Evolutionary conservation across 106 monocot species (phyloP).

Genomic region (Cymbidium sinense): DNA sequence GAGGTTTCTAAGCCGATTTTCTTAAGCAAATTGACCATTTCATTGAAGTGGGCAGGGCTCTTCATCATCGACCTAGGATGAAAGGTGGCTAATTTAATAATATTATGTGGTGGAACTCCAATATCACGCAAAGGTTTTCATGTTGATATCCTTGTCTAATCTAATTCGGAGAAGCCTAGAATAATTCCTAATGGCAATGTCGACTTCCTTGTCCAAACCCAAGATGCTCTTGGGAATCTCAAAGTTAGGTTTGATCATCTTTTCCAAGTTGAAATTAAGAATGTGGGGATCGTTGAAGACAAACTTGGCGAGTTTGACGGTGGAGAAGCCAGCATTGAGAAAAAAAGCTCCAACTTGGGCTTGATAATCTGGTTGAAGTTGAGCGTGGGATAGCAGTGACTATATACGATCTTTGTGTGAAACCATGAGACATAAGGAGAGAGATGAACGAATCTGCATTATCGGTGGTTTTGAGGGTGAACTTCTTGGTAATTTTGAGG

Average conservation of each 20-base stretch:
- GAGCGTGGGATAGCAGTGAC: background rate
- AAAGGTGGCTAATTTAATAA: background rate
- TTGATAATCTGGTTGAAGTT: background rate
- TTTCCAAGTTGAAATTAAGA: conserved; percentile 13
- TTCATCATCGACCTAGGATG: conserved; percentile 6
- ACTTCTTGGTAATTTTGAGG: background rate
- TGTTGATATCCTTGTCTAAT: conserved; percentile 3
- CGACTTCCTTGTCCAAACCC: background rate
- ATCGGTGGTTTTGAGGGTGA: background rate
- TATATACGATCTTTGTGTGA: background rate
- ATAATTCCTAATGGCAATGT: background rate
- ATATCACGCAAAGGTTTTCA: background rate
- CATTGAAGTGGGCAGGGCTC: background rate
- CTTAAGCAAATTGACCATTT: conserved; percentile 1
- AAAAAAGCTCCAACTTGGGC: background rate
- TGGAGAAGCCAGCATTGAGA: background rate
- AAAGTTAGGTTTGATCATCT: conserved; percentile 1
- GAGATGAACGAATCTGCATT: background rate
- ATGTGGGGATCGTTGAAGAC: conserved; percentile 1
- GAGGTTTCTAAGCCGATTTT: conserved; percentile 12
- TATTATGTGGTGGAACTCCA: conserved; percentile 1
- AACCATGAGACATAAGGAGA: background rate
- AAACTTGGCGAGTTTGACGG: background rate
- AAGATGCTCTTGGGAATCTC: conserved; percentile 13
- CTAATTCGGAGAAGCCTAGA: conserved; percentile 2